These are phyloP conservation scores for Ceratocystis lukuohia DNA, from an alignment of 2,329 filamentous ascomycete species.

Conservation along the genomic window DNA sequence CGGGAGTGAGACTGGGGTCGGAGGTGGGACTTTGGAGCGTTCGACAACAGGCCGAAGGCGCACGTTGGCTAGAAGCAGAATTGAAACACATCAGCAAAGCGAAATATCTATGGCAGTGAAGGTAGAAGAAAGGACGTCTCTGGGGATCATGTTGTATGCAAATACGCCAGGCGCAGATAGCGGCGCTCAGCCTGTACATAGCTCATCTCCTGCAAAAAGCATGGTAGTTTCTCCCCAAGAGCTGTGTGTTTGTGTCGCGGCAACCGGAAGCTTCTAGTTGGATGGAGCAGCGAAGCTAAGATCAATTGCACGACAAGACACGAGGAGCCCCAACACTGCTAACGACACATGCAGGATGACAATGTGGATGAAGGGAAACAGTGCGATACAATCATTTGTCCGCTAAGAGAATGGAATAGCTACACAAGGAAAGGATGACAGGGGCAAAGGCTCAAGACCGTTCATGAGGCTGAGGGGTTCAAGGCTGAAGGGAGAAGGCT, in stretches of 20 bases:
- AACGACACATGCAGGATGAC: neutral
- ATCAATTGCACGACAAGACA: neutral
- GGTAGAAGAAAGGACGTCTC: neutral
- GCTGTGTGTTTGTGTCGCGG: neutral
- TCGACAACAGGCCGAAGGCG: constrained; percentile 25
- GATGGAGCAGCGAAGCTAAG: neutral
- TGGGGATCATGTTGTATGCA: too few species aligned
- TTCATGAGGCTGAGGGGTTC: neutral
- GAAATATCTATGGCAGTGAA: neutral
- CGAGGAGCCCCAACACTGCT: neutral
- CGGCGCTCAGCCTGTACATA: too few species aligned
- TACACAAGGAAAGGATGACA: neutral
- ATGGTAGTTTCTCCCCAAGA: neutral
- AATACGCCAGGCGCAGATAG: too few species aligned
- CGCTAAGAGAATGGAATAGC: neutral
- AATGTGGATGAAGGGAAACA: neutral
- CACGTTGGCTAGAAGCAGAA: constrained; percentile 15
- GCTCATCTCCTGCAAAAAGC: neutral
- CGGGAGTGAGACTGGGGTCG: constrained; percentile 43
- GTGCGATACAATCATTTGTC: neutral
- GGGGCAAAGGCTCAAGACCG: too few species aligned
- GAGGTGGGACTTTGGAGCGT: constrained; percentile 41
- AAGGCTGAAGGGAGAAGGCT: constrained; percentile 3
- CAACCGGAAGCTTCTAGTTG: neutral
- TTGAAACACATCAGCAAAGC: neutral